Evolutionary conservation across 176 grass and related monocot species (phyloP), one percentile per base, ranked within the genome.

Genomic region (Carex kokanica): DNA sequence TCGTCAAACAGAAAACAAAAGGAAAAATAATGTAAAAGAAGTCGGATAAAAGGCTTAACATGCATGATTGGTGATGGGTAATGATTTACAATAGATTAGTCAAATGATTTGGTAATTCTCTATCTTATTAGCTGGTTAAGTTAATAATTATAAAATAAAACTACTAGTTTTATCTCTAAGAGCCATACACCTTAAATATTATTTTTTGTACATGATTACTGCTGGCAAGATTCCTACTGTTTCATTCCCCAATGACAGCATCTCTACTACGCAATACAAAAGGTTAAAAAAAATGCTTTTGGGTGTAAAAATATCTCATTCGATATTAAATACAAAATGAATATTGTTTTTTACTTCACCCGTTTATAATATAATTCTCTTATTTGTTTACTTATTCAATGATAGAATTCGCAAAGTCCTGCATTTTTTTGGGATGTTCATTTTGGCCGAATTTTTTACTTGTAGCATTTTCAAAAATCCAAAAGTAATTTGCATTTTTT

Each of bases 181-280:
- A 23, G 6, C 18, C 40, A 23, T 69, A 69, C 32, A 69, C 31
- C 29, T 21, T 53, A 24, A 23, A 23, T 20, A 73, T 49, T 51
- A 13, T 73, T 73, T 23, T 75, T 13, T 75, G 27, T 16, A 15
- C 29, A 53, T 16, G 47, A 17, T 23, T 51, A 74, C 11, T 51
- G 18, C 41, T 74, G 71, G 45, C 72, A 75, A 75, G 72, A 75
- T 75, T 54, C 45, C 72, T 52, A 54, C 72, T 27, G 72, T 75
- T 53, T 47, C 47, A 75, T 47, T 75, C 13, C 2, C 1, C 43
- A 75, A 75, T 45, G 47, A 53, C 72, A 75, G 47, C 20, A 54
- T 17, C 20, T 29, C 71, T 21, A 17, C 72, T 17, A 11, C 27
- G n/a, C 27, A 65, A 32, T 16, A 65, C 27, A 2, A 43, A 73